Conservation (phyloP, 257 asterid genomes). For the Catharanthus roseus region DNA sequence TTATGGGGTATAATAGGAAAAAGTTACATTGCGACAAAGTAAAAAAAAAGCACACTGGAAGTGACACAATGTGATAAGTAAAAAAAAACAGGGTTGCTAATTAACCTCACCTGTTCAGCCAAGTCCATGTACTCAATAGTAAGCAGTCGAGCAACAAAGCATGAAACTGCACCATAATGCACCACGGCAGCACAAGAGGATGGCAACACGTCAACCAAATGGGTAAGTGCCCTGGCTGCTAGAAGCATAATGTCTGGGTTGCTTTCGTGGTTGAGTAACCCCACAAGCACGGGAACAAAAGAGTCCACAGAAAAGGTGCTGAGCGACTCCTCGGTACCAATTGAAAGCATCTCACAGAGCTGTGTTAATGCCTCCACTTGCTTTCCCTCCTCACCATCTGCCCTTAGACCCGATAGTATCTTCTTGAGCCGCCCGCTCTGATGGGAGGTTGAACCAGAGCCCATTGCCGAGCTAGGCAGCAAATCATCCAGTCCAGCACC, state of each 20-base stretch:
- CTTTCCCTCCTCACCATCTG: slow-evolving; percentile 97
- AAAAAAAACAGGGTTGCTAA: no score
- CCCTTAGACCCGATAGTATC: slow-evolving; percentile 85
- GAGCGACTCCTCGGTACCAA: slow-evolving; percentile 91
- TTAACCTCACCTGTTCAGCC: slow-evolving; percentile 89
- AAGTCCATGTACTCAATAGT: slow-evolving; percentile 98
- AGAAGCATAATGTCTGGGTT: slow-evolving; percentile 96
- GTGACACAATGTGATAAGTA: no score
- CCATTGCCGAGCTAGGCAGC: slow-evolving; percentile 85
- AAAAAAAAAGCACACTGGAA: no score
- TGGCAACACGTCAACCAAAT: slow-evolving; percentile 94
- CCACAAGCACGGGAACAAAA: slow-evolving; percentile 96
- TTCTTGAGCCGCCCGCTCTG: slow-evolving; percentile 85
- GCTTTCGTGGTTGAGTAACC: slow-evolving; percentile 79
- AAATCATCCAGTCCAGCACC: slow-evolving; percentile 97
- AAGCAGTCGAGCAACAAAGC: slow-evolving; percentile 87
- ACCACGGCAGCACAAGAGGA: slow-evolving; percentile 96
- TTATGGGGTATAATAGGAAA: no score
- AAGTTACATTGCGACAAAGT: no score
- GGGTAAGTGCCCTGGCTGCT: slow-evolving; percentile 97
- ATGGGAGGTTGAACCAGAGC: slow-evolving; percentile 74
- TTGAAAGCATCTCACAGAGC: slow-evolving; percentile 91
- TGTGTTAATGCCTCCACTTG: slow-evolving; percentile 94
- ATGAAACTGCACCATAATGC: slow-evolving; percentile 95
- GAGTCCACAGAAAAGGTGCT: slow-evolving; percentile 93